Base-by-base conservation (phyloP, 176 grass and related monocot species). In the Triticum dicoccoides region DNA sequence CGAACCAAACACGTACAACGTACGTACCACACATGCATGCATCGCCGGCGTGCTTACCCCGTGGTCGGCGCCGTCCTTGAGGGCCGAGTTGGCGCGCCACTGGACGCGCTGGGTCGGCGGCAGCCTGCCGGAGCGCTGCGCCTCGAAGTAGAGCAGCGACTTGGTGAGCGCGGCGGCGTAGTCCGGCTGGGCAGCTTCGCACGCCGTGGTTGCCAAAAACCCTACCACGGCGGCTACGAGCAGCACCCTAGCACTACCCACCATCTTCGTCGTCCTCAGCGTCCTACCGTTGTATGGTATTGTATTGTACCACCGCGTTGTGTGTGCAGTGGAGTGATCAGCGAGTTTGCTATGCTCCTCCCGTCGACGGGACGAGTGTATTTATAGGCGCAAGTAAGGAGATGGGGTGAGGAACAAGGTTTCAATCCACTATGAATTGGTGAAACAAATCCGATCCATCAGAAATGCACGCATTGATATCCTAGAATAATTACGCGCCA, bases 61-160 rank as follows among this genome's bases (percentile, higher is more conserved):
- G 23, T 82, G 84, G 81, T 96, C 91, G 11, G 5, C 30, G 15
- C 91, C 94, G 58, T 96, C 94, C 20, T 21, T 6, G 34, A 89
- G 77, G 12, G 91, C 91, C 14, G 94, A 96, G 84, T 93, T 78
- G 13, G 72, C 87, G 6, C 94, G 94, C 94, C 94, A 96, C 34
- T 11, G 29, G 18, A 93, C 94, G 39, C 94, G 91, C 88, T 96
- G 91, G 51, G 20, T 65, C 1, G 82, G 21, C 27, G 96, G 93
- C 8, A 95, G 91, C 45, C 89, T 91, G 24, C 96, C 96, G 67
- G 96, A 98, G 44, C 96, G 86, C 87, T 98, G 96, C 33, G 96
- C 87, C 91, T 98, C 96, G 86, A 98, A 98, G 83, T 98, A 98
- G 54, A 98, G 96, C 64, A 95, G 86, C 10, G 91, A 91, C 15